These are phyloP conservation scores for Ganoderma resinaceum DNA, from an alignment of 1,284 basidiomycete species.

Conservation along the genomic window DNA sequence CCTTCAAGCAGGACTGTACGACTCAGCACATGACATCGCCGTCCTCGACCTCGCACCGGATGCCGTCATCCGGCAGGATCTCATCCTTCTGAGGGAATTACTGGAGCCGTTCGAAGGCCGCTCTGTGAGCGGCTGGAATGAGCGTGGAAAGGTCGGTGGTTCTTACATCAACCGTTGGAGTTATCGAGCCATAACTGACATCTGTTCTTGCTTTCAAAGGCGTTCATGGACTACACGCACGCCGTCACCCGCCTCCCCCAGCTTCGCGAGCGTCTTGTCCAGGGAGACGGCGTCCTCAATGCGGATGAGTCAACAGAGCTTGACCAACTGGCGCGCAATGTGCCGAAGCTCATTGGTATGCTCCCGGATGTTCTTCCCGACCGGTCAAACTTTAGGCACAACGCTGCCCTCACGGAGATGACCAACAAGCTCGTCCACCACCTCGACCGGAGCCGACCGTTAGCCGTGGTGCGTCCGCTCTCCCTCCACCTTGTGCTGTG, in stretches of 20 bases:
- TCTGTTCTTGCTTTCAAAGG: constrained; percentile 45
- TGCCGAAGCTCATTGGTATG: constrained; percentile 73
- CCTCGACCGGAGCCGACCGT: constrained; percentile 65
- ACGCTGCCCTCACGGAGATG: constrained; percentile 79
- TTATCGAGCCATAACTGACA: not conserved
- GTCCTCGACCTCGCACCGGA: constrained; percentile 90
- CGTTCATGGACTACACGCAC: constrained; percentile 73
- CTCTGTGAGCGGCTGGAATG: constrained; percentile 76
- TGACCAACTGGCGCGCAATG: constrained; percentile 62
- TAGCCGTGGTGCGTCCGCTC: constrained; percentile 60
- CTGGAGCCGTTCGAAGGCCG: constrained; percentile 74
- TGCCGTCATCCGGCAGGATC: constrained; percentile 83
- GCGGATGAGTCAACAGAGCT: constrained; percentile 58
- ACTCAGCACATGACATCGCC: constrained; percentile 84
- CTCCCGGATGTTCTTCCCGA: constrained; percentile 74
- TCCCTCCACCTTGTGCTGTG: not conserved
- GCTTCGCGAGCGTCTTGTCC: constrained; percentile 55
- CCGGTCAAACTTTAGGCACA: constrained; percentile 64
- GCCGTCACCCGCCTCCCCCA: constrained; percentile 69
- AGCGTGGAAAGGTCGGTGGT: constrained; percentile 75
- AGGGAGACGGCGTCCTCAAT: constrained; percentile 52
- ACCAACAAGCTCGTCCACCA: constrained; percentile 65
- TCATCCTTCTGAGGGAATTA: constrained; percentile 74
- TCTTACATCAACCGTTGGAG: not conserved
- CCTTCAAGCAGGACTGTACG: constrained; percentile 72